phyloP scores from a whole-genome alignment of 768 basidiomycete genomes.

The Panellus pusillus region DNA sequence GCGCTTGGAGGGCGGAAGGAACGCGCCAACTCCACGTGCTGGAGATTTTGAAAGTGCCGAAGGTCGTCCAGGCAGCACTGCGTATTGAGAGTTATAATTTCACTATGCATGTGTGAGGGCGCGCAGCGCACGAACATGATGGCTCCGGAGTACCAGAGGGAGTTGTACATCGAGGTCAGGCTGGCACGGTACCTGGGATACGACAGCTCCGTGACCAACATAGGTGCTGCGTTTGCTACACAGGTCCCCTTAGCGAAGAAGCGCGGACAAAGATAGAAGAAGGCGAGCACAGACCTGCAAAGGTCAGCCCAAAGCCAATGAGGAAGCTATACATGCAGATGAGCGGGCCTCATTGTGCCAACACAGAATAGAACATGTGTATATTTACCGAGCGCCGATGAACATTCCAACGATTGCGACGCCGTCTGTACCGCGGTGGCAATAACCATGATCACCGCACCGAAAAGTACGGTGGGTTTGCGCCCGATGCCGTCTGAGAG shows the following conservation, averaged over 20 bases:
- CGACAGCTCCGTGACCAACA: conserved; percentile 81
- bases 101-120: neutral
- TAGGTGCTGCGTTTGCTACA: conserved; percentile 67
- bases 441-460: conserved; percentile 66
- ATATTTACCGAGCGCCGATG: conserved; percentile 67
- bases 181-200: conserved; percentile 82
- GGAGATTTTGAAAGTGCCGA: conserved; percentile 70
- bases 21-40: conserved; percentile 82
- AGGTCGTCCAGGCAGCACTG: conserved; percentile 81
- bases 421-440: conserved; percentile 72
- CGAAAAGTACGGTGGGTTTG: conserved; percentile 62
- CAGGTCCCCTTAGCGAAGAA: too few species aligned
- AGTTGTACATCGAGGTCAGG: conserved; percentile 78
- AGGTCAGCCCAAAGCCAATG: conserved; percentile 75
- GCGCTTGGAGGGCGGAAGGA: conserved; percentile 74
- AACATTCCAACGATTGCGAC: conserved; percentile 74
- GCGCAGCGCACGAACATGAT: conserved; percentile 57
- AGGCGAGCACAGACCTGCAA: conserved; percentile 35
- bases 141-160: conserved; percentile 83
- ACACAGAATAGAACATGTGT: neutral
- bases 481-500: conserved; percentile 73
- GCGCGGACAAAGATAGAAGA: too few species aligned
- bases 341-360: neutral
- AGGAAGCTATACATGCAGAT: conserved; percentile 45
- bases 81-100: neutral